Percentiles rank a stretch among this genome's conserved stretches.
phyloP scores from a whole-genome alignment of 768 basidiomycete genomes.

The Pleurotus eryngii region DNA sequence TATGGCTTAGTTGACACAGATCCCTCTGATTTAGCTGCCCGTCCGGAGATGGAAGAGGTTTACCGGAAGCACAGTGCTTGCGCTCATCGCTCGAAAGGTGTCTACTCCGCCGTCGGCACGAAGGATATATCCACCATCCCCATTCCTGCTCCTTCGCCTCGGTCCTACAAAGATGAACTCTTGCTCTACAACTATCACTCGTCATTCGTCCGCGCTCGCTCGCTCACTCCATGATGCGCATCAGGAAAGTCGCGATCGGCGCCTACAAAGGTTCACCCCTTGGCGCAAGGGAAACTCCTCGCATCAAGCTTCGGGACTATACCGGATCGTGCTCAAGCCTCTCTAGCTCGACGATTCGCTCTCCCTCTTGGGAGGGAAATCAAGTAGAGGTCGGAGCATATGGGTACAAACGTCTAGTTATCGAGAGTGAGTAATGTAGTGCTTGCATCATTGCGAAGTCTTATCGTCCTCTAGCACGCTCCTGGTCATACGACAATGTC shows the following conservation, averaged over 20 bases:
- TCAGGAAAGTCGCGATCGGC: slow-evolving; percentile 1
- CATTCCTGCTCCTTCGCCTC: slow-evolving; percentile 8
- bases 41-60: slow-evolving; percentile 25
- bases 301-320: slow-evolving; percentile 39
- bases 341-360: slow-evolving; percentile 29
- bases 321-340: slow-evolving; percentile 34
- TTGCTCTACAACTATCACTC: slow-evolving; percentile 54
- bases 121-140: slow-evolving; percentile 12
- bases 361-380: slow-evolving; percentile 23
- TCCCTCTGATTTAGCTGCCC: slow-evolving; percentile 13
- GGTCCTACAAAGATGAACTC: slow-evolving; percentile 36
- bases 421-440: slow-evolving; percentile 62
- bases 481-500: no score
- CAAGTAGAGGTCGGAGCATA: slow-evolving; percentile 17
- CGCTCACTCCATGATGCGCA: neutral
- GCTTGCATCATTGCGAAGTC: slow-evolving; percentile 2
- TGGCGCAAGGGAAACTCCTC: slow-evolving; percentile 64
- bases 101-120: slow-evolving; percentile 45
- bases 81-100: slow-evolving; percentile 45
- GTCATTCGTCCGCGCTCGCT: slow-evolving; percentile 35
- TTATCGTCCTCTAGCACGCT: no score
- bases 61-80: slow-evolving; percentile 51
- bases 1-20: slow-evolving; percentile 48
- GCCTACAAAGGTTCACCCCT: slow-evolving; percentile 44
- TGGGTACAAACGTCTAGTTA: slow-evolving; percentile 34